phyloP scores from a whole-genome alignment of 371 early-diverging fungal species.

The Conidiobolus incongruus region DNA sequence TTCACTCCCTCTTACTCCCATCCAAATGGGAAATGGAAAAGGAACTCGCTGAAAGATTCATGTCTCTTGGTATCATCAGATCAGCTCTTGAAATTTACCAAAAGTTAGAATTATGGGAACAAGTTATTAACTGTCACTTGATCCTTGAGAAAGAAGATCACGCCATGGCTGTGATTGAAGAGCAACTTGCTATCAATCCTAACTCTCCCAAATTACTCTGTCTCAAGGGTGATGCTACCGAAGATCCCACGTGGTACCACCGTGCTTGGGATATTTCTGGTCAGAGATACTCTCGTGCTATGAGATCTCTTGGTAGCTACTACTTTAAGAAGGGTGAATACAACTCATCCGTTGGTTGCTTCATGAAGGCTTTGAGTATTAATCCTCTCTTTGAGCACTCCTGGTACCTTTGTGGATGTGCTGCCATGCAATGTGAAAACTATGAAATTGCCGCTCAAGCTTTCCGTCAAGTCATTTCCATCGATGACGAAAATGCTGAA shows the following conservation, averaged over 20 bases:
- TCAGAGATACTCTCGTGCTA: conserved; percentile 64
- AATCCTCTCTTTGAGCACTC: conserved; percentile 87
- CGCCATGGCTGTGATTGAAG: conserved; percentile 46
- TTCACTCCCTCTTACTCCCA: conserved; percentile 56
- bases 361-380: conserved; percentile 54
- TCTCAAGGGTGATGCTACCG: conserved; percentile 66
- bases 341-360: conserved; percentile 24
- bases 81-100: conserved; percentile 84
- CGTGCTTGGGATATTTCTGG: conserved; percentile 78
- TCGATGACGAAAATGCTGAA: conserved; percentile 73
- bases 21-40: conserved; percentile 87
- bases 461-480: conserved; percentile 44
- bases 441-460: conserved; percentile 54
- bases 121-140: conserved; percentile 62
- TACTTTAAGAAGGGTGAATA: conserved; percentile 38
- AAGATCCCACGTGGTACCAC: conserved; percentile 51
- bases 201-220: conserved; percentile 64
- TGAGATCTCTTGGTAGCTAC: conserved; percentile 73
- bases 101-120: conserved; percentile 85
- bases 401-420: conserved; percentile 91
- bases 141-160: conserved; percentile 57
- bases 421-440: conserved; percentile 56
- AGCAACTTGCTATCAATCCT: conserved; percentile 35
- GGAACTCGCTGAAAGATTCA: conserved; percentile 66
- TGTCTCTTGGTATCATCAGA: conserved; percentile 62